phyloP scores from a whole-genome alignment of 1,284 basidiomycete species.

The Ganoderma lingzhi region DNA sequence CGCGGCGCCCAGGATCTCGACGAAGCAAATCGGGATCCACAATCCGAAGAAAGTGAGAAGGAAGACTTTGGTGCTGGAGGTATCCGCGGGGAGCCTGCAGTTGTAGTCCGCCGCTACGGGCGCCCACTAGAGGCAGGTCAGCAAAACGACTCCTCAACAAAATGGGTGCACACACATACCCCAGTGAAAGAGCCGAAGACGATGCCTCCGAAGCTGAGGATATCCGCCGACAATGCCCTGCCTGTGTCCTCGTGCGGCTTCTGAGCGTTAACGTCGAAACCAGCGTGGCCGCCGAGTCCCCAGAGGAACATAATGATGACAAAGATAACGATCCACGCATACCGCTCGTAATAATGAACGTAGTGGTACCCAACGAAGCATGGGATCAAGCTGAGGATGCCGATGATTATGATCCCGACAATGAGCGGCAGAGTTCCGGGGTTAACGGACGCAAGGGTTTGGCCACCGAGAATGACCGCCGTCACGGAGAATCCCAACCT shows the following conservation, averaged over 20 bases:
- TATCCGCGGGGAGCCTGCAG: conserved; percentile 56
- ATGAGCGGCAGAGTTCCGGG: conserved; percentile 52
- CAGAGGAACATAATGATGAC: conserved; percentile 65
- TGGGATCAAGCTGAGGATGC: conserved; percentile 52
- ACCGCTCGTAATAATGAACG: conserved; percentile 67
- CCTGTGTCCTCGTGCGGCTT: conserved; percentile 55
- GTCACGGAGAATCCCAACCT: conserved; percentile 57
- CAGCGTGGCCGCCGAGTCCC: conserved; percentile 60
- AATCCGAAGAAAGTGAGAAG: conserved; percentile 63
- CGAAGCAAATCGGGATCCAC: conserved; percentile 62
- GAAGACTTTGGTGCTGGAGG: conserved; percentile 57
- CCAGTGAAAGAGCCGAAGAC: conserved; percentile 62
- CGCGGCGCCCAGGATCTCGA: conserved; percentile 62
- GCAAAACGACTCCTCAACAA: background rate
- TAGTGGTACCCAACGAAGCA: conserved; percentile 61
- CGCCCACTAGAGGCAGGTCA: conserved; percentile 45
- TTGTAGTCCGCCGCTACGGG: conserved; percentile 66
- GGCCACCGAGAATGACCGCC: conserved; percentile 56
- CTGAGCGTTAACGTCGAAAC: conserved; percentile 57
- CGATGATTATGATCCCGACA: conserved; percentile 55
- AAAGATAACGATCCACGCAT: conserved; percentile 65
- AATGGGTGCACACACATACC: conserved; percentile 39
- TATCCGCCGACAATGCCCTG: conserved; percentile 50
- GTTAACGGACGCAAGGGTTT: conserved; percentile 54
- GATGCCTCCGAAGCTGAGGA: conserved; percentile 66